Percentiles rank a stretch among this genome's conserved stretches.
phyloP scores from a whole-genome alignment of 2,329 filamentous ascomycete genomes.

The Nigrospora sphaerica region DNA sequence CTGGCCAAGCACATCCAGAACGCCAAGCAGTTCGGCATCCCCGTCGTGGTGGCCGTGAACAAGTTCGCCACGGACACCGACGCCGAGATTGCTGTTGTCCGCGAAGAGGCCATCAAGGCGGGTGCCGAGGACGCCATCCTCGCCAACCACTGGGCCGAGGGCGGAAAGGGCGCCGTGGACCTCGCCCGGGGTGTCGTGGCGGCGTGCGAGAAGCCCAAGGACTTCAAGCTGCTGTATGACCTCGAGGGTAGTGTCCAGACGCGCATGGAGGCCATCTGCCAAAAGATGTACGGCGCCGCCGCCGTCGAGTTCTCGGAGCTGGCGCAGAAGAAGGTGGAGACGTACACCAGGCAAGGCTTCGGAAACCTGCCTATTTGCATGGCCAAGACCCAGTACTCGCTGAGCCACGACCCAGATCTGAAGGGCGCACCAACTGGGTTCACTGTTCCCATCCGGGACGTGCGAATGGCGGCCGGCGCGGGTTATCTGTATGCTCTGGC shows the following conservation, averaged over 20 bases:
- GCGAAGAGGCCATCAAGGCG: conserved; percentile 84
- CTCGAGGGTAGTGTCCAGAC: conserved; percentile 73
- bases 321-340: conserved; percentile 93
- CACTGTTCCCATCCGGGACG: conserved; percentile 88
- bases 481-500: conserved; percentile 88
- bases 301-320: conserved; percentile 89
- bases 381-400: conserved; percentile 96
- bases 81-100: conserved; percentile 81
- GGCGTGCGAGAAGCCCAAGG: conserved; percentile 74
- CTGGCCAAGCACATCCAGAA: conserved; percentile 92
- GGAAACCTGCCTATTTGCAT: conserved; percentile 91
- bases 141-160: conserved; percentile 95
- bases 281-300: conserved; percentile 89
- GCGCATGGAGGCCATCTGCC: conserved; percentile 84
- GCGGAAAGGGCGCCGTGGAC: conserved; percentile 82
- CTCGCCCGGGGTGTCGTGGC: conserved; percentile 81
- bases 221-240: conserved; percentile 82
- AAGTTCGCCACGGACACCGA: conserved; percentile 91
- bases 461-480: conserved; percentile 87
- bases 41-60: conserved; percentile 96
- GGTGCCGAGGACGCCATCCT: conserved; percentile 91
- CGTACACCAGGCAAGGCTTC: conserved; percentile 86
- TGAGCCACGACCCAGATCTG: conserved; percentile 85
- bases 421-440: conserved; percentile 96
- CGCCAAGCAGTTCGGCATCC: conserved; percentile 80